Conservation (phyloP, 495 filamentous ascomycete species). For the Penicillium ucsense region DNA sequence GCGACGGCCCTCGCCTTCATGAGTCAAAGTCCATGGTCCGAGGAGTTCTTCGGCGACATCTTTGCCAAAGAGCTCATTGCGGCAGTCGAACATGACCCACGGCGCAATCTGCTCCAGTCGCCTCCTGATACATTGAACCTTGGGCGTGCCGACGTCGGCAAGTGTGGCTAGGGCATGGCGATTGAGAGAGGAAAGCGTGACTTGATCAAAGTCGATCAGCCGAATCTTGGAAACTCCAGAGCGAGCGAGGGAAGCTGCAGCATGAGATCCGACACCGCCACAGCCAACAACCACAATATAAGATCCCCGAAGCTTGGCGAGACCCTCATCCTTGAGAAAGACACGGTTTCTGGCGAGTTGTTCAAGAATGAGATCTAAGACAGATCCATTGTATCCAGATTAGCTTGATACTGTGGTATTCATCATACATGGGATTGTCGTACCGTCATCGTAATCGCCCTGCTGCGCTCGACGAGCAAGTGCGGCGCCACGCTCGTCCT, state of each 20-base stretch:
- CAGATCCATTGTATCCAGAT: constrained; percentile 3
- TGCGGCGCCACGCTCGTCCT: constrained; percentile 66
- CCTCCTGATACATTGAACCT: constrained; percentile 73
- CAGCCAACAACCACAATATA: constrained; percentile 88
- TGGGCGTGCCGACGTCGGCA: constrained; percentile 88
- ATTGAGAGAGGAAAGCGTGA: constrained; percentile 86
- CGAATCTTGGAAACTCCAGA: constrained; percentile 82
- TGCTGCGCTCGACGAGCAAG: constrained; percentile 71
- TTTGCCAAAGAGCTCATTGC: constrained; percentile 73
- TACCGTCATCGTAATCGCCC: constrained; percentile 89
- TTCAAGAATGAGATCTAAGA: constrained; percentile 79
- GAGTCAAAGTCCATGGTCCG: constrained; percentile 41
- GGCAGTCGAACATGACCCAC: constrained; percentile 83
- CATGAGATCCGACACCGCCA: constrained; percentile 92
- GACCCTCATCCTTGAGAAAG: constrained; percentile 76
- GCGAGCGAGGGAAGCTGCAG: constrained; percentile 72
- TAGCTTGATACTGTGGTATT: neutral
- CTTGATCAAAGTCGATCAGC: constrained; percentile 96
- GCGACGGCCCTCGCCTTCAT: constrained; percentile 45
- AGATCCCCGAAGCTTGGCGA: constrained; percentile 64
- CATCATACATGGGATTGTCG: neutral
- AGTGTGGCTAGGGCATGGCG: constrained; percentile 90
- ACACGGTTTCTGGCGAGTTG: constrained; percentile 91
- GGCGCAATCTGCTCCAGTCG: constrained; percentile 77
- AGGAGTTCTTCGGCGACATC: constrained; percentile 55